These are phyloP conservation scores for Diaporthe sp. DNA, from an alignment of 2,329 filamentous ascomycete species.

Conservation along the genomic window DNA sequence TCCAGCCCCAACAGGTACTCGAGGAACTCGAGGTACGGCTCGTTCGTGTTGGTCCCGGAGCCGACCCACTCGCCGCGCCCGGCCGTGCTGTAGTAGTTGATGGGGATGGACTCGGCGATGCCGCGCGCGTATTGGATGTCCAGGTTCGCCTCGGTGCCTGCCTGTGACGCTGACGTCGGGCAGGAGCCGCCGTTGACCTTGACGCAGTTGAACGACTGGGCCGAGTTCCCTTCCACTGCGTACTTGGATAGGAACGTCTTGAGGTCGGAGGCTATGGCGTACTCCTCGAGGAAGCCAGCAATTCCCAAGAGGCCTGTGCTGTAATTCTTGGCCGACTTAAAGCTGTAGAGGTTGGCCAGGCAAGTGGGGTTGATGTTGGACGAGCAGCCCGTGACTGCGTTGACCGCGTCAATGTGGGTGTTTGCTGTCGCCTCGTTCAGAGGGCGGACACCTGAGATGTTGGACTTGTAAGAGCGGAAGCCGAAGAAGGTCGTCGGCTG, in stretches of 20 bases:
- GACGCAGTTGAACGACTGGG: slow-evolving; percentile 63
- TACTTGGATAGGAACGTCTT: slow-evolving; percentile 34
- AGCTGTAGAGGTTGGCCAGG: slow-evolving; percentile 62
- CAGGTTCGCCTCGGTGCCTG: slow-evolving; percentile 71
- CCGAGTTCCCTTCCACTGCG: slow-evolving; percentile 28
- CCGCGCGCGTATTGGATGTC: slow-evolving; percentile 58
- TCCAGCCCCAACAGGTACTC: slow-evolving; percentile 70
- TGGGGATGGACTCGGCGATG: slow-evolving; percentile 49
- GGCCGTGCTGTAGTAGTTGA: slow-evolving; percentile 47
- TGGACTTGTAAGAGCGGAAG: slow-evolving; percentile 38
- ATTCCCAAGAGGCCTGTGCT: slow-evolving; percentile 35
- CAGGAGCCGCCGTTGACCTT: slow-evolving; percentile 53
- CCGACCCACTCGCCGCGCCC: slow-evolving; percentile 43
- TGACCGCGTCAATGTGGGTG: neutral
- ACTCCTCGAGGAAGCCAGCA: slow-evolving; percentile 44
- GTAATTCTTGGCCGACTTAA: slow-evolving; percentile 55
- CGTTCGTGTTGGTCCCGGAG: slow-evolving; percentile 65
- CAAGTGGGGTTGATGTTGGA: slow-evolving; percentile 57
- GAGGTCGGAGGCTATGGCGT: slow-evolving; percentile 54
- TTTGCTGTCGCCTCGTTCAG: slow-evolving; percentile 11
- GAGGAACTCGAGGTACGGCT: slow-evolving; percentile 77
- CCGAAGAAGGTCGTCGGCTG: slow-evolving; percentile 42
- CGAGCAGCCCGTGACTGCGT: slow-evolving; percentile 45
- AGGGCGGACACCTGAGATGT: slow-evolving; percentile 21
- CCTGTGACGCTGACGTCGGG: slow-evolving; percentile 51